Conservation (phyloP, 495 filamentous ascomycete species). For the Aspergillus wentii region DNA sequence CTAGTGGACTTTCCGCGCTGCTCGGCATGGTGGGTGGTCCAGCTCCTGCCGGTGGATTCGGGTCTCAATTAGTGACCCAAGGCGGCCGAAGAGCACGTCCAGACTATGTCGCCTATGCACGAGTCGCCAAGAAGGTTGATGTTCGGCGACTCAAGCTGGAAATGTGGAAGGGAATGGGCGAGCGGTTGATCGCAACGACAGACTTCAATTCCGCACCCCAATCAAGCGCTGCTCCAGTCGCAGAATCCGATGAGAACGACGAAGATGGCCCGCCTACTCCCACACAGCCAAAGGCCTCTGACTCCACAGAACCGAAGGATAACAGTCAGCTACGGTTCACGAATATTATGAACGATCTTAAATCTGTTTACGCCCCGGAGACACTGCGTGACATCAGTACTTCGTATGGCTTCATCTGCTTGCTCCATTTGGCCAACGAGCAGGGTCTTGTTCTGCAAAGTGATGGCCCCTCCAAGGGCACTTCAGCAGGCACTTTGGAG, state of each 20-base stretch:
- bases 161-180: slow-evolving; percentile 85
- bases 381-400: slow-evolving; percentile 93
- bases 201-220: slow-evolving; percentile 29
- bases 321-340: slow-evolving; percentile 74
- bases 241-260: slow-evolving; percentile 23
- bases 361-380: slow-evolving; percentile 77
- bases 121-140: slow-evolving; percentile 98
- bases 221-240: slow-evolving; percentile 15
- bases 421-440: slow-evolving; percentile 95
- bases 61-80: slow-evolving; percentile 89
- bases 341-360: slow-evolving; percentile 79
- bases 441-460: slow-evolving; percentile 73
- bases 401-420: slow-evolving; percentile 93
- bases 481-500: slow-evolving; percentile 28
- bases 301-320: slow-evolving; percentile 18
- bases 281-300: slow-evolving; percentile 16
- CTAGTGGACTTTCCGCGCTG: slow-evolving; percentile 35
- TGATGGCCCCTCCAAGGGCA: slow-evolving; percentile 28
- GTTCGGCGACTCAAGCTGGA: slow-evolving; percentile 91
- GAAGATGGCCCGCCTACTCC: slow-evolving; percentile 32
- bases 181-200: slow-evolving; percentile 33
- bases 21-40: slow-evolving; percentile 40
- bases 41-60: slow-evolving; percentile 73
- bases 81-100: slow-evolving; percentile 70
- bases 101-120: slow-evolving; percentile 94